phyloP scores from a whole-genome alignment of 768 basidiomycete species.

The Lyophyllum decastes region DNA sequence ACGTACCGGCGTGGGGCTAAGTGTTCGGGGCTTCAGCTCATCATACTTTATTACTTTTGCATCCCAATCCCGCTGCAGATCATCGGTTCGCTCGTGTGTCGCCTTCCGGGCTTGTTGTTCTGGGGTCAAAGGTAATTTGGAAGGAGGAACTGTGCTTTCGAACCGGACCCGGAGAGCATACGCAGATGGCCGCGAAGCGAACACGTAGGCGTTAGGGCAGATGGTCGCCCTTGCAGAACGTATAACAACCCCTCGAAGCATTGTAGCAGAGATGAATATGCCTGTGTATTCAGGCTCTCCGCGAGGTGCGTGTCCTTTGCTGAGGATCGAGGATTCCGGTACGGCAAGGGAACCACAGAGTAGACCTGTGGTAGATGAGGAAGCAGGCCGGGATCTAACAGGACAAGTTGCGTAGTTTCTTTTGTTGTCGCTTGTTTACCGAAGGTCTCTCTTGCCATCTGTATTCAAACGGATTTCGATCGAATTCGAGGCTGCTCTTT shows the following conservation, averaged over 20 bases:
- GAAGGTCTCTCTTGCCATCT: no score
- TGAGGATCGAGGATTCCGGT: no score
- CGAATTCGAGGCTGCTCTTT: background rate
- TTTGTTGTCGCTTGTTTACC: no score
- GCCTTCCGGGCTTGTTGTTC: constrained; percentile 34
- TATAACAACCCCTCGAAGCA: constrained; percentile 29
- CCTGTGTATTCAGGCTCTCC: no score
- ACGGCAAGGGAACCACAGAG: no score
- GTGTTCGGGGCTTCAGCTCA: constrained; percentile 76
- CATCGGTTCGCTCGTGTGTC: constrained; percentile 35
- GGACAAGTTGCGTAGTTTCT: no score
- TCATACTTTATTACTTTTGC: constrained; percentile 74
- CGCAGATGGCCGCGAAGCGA: constrained; percentile 10
- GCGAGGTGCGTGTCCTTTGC: no score
- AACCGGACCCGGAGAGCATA: constrained; percentile 15
- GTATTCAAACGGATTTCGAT: no score
- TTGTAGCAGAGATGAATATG: constrained; percentile 5
- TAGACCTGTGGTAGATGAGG: no score
- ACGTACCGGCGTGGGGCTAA: constrained; percentile 69
- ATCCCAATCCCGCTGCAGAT: constrained; percentile 74
- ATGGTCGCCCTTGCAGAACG: constrained; percentile 22
- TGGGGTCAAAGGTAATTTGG: constrained; percentile 25
- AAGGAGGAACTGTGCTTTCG: constrained; percentile 15
- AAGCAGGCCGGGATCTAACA: no score
- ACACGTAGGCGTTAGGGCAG: constrained; percentile 13